Base-by-base conservation (phyloP, 495 filamentous ascomycete genomes). In the Xylaria palmicola region DNA sequence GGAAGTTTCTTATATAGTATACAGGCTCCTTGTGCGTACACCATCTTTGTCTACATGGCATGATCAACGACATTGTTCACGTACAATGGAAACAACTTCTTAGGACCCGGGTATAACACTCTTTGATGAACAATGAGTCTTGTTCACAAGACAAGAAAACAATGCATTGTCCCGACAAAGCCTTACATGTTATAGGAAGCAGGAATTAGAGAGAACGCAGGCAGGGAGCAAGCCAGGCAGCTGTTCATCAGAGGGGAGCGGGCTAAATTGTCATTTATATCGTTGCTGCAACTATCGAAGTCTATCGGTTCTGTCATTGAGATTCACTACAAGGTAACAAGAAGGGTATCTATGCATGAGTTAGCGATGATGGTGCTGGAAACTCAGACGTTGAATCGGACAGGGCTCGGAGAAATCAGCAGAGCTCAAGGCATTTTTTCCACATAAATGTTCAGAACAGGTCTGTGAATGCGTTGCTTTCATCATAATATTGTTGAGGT, bases 381-480 rank as follows among this genome's bases (percentile, higher is more conserved):
- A 30, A 29, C 2, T 52, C 2, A 24, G 5, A 32, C 9, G 4
- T 15, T n/a, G 17, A 32, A 32, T 43, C 0, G 6, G 30, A 27
- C 29, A 17, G 37, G 29, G 9, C 53, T 10, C 29, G 49, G 10
- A 32, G 51, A 57, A 45, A 69, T 77, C 73, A 79, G 74, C 57
- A 69, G 65, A 75, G 66, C 56, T 69, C 59, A 76, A n/a, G 63
- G 77, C 77, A 70, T 73, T 70, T 65, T 75, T 71, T 81, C 80
- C 73, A 79, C 80, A 83, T 62, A 45, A 13, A 27, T 48, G 44
- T 81, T 83, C 79, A 80, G 81, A 83, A 83, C 81, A 83, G 81
- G 81, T 83, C 81, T 83, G 81, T 82, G 76, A 81, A 64, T 76
- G 74, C 74, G 73, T 75, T 64, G 50, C 60, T 77, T 72, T 81